Evolutionary conservation across 176 grass and related monocot genomes (phyloP).

Genomic region (Rhynchospora tenuis): DNA sequence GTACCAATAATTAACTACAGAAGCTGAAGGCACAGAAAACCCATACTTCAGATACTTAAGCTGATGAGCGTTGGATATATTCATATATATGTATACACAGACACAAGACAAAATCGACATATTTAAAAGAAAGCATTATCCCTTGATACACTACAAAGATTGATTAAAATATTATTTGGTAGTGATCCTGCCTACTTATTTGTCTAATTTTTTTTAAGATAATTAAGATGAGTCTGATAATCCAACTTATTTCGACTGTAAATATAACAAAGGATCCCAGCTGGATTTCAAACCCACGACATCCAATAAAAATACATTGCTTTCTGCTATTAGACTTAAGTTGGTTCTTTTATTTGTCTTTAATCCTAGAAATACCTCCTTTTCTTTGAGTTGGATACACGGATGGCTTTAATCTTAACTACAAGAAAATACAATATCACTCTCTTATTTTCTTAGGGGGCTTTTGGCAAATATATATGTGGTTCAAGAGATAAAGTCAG

Average conservation of each 20-base stretch:
- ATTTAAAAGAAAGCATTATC: neutral
- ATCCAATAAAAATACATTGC: too few species aligned
- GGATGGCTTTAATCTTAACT: neutral
- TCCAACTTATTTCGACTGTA: too few species aligned
- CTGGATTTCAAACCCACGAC: too few species aligned
- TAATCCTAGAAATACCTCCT: neutral
- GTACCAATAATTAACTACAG: neutral
- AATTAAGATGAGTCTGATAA: too few species aligned
- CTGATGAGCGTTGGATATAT: neutral
- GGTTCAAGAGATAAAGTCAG: too few species aligned
- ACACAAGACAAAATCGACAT: slow-evolving; percentile 17
- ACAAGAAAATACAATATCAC: neutral
- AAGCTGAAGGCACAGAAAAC: neutral
- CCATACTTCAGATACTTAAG: neutral
- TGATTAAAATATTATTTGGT: neutral
- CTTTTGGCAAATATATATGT: too few species aligned
- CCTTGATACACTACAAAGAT: slow-evolving; percentile 11
- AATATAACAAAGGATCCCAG: too few species aligned
- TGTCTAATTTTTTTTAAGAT: neutral
- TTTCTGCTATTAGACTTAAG: too few species aligned
- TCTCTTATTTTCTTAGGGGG: too few species aligned
- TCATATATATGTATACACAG: neutral
- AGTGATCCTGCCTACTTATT: neutral
- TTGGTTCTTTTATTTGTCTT: neutral
- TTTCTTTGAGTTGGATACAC: neutral